These are phyloP conservation scores for Micractinium sp. DNA, from an alignment of 139 green algal species.

Conservation along the genomic window DNA sequence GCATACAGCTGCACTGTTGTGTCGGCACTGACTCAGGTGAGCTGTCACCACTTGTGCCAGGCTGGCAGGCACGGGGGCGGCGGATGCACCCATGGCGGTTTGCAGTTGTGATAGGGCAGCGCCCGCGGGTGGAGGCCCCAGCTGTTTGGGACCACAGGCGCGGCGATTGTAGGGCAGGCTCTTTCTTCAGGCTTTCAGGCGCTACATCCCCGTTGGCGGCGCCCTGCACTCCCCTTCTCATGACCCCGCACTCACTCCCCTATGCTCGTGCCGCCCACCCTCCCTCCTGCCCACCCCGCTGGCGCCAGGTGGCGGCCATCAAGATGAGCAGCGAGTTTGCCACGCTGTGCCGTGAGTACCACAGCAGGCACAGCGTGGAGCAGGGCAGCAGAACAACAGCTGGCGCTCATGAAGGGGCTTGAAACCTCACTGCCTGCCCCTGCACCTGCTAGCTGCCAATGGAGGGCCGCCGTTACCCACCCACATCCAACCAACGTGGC, in stretches of 20 bases:
- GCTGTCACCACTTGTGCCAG: not conserved
- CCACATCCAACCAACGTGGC: too few relatives aligned
- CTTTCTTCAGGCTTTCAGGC: too few relatives aligned
- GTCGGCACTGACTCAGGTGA: conserved; percentile 13
- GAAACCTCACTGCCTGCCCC: not conserved
- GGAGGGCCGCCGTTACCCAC: too few relatives aligned
- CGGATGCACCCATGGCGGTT: not conserved
- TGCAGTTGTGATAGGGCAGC: too few relatives aligned
- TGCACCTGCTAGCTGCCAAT: too few relatives aligned
- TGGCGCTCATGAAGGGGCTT: too few relatives aligned
- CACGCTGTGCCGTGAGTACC: conserved; percentile 20
- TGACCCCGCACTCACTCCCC: not conserved
- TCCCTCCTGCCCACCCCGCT: not conserved
- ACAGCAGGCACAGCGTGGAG: too few relatives aligned
- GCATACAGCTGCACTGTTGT: conserved; percentile 5
- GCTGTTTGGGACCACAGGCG: too few relatives aligned
- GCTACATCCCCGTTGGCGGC: too few relatives aligned
- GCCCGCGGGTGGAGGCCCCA: too few relatives aligned
- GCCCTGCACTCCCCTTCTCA: not conserved
- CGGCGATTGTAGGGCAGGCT: not conserved
- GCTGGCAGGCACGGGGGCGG: not conserved
- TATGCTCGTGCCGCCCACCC: not conserved
- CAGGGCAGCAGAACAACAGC: too few relatives aligned
- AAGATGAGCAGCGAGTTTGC: conserved; percentile 10
- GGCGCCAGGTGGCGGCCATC: conserved; percentile 9